phyloP scores from a whole-genome alignment of 2,329 filamentous ascomycete species.

The Fusarium lateritium region DNA sequence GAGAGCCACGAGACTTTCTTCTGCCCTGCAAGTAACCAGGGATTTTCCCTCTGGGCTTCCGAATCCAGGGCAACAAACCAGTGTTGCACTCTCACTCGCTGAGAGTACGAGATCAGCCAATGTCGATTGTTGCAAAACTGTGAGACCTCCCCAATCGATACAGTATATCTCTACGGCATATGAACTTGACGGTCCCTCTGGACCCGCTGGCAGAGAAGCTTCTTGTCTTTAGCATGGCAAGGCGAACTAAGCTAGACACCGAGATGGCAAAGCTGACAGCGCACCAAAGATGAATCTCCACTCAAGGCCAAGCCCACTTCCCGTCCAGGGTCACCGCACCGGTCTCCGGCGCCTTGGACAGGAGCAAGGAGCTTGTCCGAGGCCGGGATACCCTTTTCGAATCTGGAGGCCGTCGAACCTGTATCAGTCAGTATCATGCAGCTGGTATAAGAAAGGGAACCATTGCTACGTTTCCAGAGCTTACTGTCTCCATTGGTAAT shows the following conservation, averaged over 20 bases:
- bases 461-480: slow-evolving; percentile 7
- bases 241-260: slow-evolving; percentile 12
- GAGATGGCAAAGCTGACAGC: slow-evolving; percentile 31
- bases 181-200: not conserved
- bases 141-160: slow-evolving; percentile 11
- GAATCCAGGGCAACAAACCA: slow-evolving; percentile 23
- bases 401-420: not conserved
- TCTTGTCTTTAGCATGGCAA: slow-evolving; percentile 1
- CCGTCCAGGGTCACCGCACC: slow-evolving; percentile 30
- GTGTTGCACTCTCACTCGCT: not conserved
- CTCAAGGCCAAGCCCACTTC: slow-evolving; percentile 23
- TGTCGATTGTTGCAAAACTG: slow-evolving; percentile 2
- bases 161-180: slow-evolving; percentile 10
- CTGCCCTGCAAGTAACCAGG: slow-evolving; percentile 15
- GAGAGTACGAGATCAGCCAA: slow-evolving; percentile 4
- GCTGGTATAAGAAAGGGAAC: not conserved
- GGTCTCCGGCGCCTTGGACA: slow-evolving; percentile 12
- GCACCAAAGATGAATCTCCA: slow-evolving; percentile 24
- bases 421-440: slow-evolving; percentile 20
- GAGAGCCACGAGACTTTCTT: slow-evolving; percentile 10
- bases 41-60: slow-evolving; percentile 23
- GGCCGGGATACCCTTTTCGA: slow-evolving; percentile 32
- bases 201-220: not conserved
- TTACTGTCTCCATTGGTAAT: slow-evolving; percentile 14
- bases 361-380: slow-evolving; percentile 4